Conservation (phyloP, 495 filamentous ascomycete species). For the Clohesyomyces aquaticus region DNA sequence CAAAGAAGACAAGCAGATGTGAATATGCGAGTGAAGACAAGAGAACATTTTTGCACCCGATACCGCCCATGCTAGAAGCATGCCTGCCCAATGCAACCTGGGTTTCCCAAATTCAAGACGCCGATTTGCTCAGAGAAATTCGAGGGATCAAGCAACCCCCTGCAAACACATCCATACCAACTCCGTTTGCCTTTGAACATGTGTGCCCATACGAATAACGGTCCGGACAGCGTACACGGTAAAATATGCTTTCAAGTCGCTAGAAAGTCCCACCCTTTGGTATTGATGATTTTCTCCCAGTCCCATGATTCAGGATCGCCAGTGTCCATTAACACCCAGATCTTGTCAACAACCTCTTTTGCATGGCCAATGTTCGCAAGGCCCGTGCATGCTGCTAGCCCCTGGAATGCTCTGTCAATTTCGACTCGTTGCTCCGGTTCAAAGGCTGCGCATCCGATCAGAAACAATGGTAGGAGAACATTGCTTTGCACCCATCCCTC, state of each 20-base stretch:
- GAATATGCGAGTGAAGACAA: slow-evolving; percentile 1
- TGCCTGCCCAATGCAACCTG: slow-evolving; percentile 24
- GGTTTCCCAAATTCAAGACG: background rate
- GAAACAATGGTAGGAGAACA: slow-evolving; percentile 83
- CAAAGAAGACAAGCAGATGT: slow-evolving; percentile 2
- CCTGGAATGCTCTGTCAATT: slow-evolving; percentile 68
- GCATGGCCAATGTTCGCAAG: slow-evolving; percentile 81
- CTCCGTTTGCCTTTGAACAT: background rate
- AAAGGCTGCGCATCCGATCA: slow-evolving; percentile 88
- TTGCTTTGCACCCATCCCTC: slow-evolving; percentile 72
- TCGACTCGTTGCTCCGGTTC: slow-evolving; percentile 67
- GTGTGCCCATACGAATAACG: background rate
- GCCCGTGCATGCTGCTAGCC: slow-evolving; percentile 74
- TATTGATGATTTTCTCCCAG: slow-evolving; percentile 80
- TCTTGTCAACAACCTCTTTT: slow-evolving; percentile 70
- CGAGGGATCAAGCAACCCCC: background rate
- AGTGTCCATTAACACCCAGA: slow-evolving; percentile 83
- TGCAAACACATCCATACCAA: background rate
- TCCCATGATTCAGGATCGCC: slow-evolving; percentile 81
- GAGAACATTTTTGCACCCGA: slow-evolving; percentile 14
- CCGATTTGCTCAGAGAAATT: background rate
- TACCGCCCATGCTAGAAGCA: slow-evolving; percentile 21
- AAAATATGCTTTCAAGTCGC: slow-evolving; percentile 58
- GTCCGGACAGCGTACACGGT: background rate
- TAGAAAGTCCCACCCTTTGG: slow-evolving; percentile 81